Percentiles rank a stretch among this genome's conserved stretches.
These are phyloP conservation scores for Gracilaria caudata DNA, from an alignment of 23 red algal genomes.

Conservation along the genomic window DNA sequence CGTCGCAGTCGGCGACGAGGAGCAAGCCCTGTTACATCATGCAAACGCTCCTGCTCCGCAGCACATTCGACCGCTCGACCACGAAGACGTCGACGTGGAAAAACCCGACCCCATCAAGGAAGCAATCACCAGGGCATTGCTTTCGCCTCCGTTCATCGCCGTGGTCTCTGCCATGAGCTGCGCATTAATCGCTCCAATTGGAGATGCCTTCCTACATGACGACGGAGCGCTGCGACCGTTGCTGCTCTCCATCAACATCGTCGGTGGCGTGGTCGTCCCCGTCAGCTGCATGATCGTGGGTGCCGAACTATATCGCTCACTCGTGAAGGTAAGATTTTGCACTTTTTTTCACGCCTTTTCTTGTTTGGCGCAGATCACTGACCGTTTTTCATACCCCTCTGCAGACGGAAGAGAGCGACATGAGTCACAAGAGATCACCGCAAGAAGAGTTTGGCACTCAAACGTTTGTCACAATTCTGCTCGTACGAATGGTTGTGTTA, in stretches of 20 bases:
- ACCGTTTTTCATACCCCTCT: not conserved
- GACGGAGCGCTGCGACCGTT: slow-evolving; percentile 17
- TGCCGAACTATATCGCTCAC: slow-evolving; percentile 42
- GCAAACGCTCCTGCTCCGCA: not conserved
- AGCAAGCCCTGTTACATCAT: not conserved
- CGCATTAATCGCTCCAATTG: slow-evolving; percentile 9
- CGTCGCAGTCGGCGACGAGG: slow-evolving; percentile 26
- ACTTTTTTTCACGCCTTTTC: not conserved
- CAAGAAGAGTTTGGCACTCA: slow-evolving; percentile 36
- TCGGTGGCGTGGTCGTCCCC: slow-evolving; percentile 44
- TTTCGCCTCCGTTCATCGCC: slow-evolving; percentile 53
- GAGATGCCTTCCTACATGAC: slow-evolving; percentile 17
- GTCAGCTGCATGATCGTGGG: slow-evolving; percentile 64
- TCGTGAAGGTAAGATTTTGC: slow-evolving; percentile 10
- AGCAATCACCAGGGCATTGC: slow-evolving; percentile 23
- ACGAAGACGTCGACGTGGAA: slow-evolving; percentile 10
- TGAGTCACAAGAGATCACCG: not conserved
- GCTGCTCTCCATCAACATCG: slow-evolving; percentile 46
- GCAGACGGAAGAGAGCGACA: not conserved
- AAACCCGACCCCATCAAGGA: slow-evolving; percentile 8
- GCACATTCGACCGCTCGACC: slow-evolving; percentile 7
- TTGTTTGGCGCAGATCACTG: not conserved
- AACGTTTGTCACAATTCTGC: slow-evolving; percentile 18
- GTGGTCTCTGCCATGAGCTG: slow-evolving; percentile 27
- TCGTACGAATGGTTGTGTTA: slow-evolving; percentile 28